Base-by-base conservation (phyloP, 1,139 yeast genomes). In the Lodderomyces orthopsilosis region DNA sequence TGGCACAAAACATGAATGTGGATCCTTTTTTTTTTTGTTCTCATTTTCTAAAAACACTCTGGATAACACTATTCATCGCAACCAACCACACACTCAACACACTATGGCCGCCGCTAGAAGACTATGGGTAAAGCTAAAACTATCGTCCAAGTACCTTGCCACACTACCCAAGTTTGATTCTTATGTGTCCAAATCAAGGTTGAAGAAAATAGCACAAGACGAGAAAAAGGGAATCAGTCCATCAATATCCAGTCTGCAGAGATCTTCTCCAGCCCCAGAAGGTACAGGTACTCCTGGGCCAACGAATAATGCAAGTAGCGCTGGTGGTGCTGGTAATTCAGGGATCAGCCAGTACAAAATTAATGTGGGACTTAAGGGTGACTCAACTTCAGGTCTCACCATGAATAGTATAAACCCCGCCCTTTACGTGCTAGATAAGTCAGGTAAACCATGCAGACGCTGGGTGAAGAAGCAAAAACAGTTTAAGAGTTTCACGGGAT, bases 401-500 rank as follows among this genome's bases (percentile, higher is more conserved):
- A 65, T 71, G 69, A 70, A 69, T 47, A 59, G 64, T 41, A 59
- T 64, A 33, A 51, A 55, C 14, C 61, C 59, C 41, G 61, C 61
- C 2, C 54, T 49, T 17, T 61, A 61, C 43, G 50, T 61, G 17
- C 58, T 77, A 46, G 84, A 79, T 50, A 72, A 73, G 47, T 60
- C 75, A 8, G 81, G 83, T 2, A 68, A 63, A 42, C 77, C 79
- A 18, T 68, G 70, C 32, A 68, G 75, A 44, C 70, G 65, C 51
- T 81, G 87, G 86, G 58, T 54, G 7, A 77, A 77, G 53, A 63
- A 66, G 42, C 73, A 76, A 1, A 52, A 60, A 8, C 62, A 64
- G 40, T 70, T 81, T 50, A 77, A 76, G 57, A 74, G 82, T n/a
- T 81, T 81, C 53, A 79, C 83, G 10, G 85, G 87, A 10, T 77